Evolutionary conservation across 2,329 filamentous ascomycete genomes (phyloP).

Genomic region (Chlorencoelia australis): DNA sequence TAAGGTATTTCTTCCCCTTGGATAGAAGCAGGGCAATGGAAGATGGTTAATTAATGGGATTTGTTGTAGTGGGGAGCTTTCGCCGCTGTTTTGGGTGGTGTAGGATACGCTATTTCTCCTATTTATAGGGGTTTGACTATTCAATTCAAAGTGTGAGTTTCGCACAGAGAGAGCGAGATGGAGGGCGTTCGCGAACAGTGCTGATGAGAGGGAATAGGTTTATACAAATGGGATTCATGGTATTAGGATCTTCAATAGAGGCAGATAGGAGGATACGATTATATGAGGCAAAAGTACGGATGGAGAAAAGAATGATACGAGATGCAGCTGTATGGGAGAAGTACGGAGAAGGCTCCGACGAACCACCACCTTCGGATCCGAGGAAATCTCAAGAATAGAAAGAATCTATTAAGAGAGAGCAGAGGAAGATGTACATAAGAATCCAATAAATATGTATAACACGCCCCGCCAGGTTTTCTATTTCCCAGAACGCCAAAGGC

Average conservation of each 20-base stretch:
- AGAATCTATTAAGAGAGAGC: constrained; percentile 1
- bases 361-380: constrained; percentile 7
- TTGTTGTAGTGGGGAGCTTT: constrained; percentile 53
- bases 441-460: too few relatives aligned
- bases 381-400: constrained; percentile 12
- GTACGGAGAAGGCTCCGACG: constrained; percentile 46
- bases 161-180: neutral
- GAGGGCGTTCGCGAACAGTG: neutral
- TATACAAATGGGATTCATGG: constrained; percentile 64
- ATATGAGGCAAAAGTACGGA: constrained; percentile 56
- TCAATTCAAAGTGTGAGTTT: constrained; percentile 65
- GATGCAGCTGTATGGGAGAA: constrained; percentile 60
- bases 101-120: constrained; percentile 56
- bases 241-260: constrained; percentile 67
- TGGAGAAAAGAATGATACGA: constrained; percentile 50
- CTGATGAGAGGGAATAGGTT: constrained; percentile 44
- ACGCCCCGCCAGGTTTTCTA: neutral
- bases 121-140: constrained; percentile 63
- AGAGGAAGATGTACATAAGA: constrained; percentile 6
- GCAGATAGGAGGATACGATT: constrained; percentile 58
- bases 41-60: constrained; percentile 9
- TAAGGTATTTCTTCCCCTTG: constrained; percentile 37
- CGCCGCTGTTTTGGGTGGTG: constrained; percentile 48
- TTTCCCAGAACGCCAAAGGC: constrained; percentile 18
- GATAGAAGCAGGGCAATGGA: neutral